phyloP scores from a whole-genome alignment of 78 protist genomes.

The Capsaspora owczarzaki region DNA sequence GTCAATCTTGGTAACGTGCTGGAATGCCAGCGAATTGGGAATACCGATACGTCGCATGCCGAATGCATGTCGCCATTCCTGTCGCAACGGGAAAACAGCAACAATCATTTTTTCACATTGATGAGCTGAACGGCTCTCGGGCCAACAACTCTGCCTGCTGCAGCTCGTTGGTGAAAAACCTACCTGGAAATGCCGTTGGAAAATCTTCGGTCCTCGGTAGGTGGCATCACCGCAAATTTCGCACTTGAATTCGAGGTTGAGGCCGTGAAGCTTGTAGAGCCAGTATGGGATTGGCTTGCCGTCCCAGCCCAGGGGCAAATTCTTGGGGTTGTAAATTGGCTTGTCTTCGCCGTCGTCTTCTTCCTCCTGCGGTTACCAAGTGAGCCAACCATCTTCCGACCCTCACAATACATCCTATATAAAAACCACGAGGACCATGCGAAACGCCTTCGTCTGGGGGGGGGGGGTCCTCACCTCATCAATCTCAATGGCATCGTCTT shows the following conservation, averaged over 20 bases:
- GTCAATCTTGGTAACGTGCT: constrained; percentile 73
- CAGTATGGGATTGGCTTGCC: constrained; percentile 98
- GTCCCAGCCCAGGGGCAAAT: constrained; percentile 89
- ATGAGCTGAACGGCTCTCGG: too few relatives aligned
- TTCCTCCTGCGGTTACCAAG: too few relatives aligned
- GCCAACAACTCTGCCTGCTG: too few relatives aligned
- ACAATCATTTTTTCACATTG: too few relatives aligned
- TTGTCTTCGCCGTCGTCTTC: constrained; percentile 56
- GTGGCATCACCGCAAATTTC: constrained; percentile 92
- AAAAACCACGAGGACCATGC: too few relatives aligned
- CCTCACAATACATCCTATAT: too few relatives aligned
- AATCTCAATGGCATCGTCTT: neutral
- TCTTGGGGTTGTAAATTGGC: constrained; percentile 51
- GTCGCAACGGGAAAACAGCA: neutral
- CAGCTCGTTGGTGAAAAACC: too few relatives aligned
- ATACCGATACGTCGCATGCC: constrained; percentile 85
- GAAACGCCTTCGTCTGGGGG: constrained; percentile 38
- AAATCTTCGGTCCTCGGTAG: constrained; percentile 82
- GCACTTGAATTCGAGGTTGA: constrained; percentile 82
- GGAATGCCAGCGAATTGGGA: constrained; percentile 77
- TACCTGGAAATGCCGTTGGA: constrained; percentile 83
- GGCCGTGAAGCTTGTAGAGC: constrained; percentile 89
- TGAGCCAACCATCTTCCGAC: too few relatives aligned
- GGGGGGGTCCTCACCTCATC: constrained; percentile 5
- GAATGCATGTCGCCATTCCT: constrained; percentile 75